Percentiles rank a stretch among this genome's conserved stretches.
These are phyloP conservation scores for Boletus rex-veris DNA, from an alignment of 768 basidiomycete species.

Conservation along the genomic window DNA sequence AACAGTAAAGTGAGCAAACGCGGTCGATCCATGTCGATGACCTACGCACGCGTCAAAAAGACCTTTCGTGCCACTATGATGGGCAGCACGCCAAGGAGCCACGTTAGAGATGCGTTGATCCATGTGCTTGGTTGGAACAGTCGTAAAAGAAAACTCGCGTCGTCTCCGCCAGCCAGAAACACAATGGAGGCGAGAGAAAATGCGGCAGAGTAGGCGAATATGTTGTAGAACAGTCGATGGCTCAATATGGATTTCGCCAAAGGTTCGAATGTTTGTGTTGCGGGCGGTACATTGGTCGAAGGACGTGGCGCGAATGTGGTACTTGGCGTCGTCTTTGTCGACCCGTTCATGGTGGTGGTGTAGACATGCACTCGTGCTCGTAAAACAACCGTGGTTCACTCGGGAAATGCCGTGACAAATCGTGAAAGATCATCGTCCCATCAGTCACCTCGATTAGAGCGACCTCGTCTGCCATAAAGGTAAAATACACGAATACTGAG, in stretches of 20 bases:
- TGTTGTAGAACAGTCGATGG: slow-evolving; percentile 53
- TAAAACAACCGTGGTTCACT: background rate
- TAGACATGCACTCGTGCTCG: slow-evolving; percentile 1
- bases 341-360: background rate
- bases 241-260: slow-evolving; percentile 59
- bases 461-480: no score
- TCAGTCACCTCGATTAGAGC: no score
- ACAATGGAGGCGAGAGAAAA: slow-evolving; percentile 44
- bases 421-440: no score
- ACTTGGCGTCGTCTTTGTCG: slow-evolving; percentile 5
- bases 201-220: slow-evolving; percentile 49
- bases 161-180: slow-evolving; percentile 27
- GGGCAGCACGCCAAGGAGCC: slow-evolving; percentile 55
- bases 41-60: slow-evolving; percentile 53
- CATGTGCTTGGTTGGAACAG: slow-evolving; percentile 46
- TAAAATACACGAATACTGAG: no score
- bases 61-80: slow-evolving; percentile 54
- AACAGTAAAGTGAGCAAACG: background rate
- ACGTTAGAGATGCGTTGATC: slow-evolving; percentile 39
- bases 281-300: slow-evolving; percentile 52
- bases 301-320: slow-evolving; percentile 39
- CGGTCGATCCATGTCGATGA: background rate
- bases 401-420: slow-evolving; percentile 9
- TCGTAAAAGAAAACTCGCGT: slow-evolving; percentile 26
- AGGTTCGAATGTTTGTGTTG: slow-evolving; percentile 61